Conservation (phyloP, 139 green algal species). For the Chlamydomonas urium region DNA sequence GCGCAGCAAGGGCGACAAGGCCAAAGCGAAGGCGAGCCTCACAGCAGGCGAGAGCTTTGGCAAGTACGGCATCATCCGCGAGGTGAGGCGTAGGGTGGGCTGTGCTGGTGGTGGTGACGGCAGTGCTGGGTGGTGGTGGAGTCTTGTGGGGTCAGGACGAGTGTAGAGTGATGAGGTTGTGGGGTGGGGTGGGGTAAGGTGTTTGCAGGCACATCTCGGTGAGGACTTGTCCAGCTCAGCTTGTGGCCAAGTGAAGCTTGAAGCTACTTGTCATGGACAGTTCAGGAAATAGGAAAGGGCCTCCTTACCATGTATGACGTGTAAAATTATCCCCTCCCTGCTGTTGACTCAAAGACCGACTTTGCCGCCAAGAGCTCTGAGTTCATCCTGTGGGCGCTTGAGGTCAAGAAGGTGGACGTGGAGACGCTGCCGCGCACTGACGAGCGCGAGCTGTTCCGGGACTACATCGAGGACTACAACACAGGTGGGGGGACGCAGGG, state of each 20-base stretch:
- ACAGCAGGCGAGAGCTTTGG: conserved; percentile 57
- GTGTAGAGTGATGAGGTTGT: too few relatives aligned
- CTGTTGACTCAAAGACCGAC: conserved; percentile 47
- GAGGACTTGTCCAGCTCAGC: too few relatives aligned
- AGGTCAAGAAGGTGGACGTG: conserved; percentile 70
- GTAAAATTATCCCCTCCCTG: background rate
- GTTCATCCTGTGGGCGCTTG: conserved; percentile 78
- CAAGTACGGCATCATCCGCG: conserved; percentile 74
- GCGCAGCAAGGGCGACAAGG: conserved; percentile 13
- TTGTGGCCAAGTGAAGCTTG: background rate
- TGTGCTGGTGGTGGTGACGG: too few relatives aligned
- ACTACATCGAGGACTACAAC: conserved; percentile 77
- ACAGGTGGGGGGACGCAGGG: conserved; percentile 42
- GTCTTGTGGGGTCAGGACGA: too few relatives aligned
- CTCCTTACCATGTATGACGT: background rate
- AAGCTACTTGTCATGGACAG: background rate
- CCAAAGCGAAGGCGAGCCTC: background rate
- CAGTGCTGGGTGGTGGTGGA: too few relatives aligned
- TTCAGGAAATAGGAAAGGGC: too few relatives aligned
- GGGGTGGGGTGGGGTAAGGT: too few relatives aligned
- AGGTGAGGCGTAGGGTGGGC: too few relatives aligned
- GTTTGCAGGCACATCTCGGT: too few relatives aligned
- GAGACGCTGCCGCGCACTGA: conserved; percentile 67
- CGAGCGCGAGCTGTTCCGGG: conserved; percentile 76
- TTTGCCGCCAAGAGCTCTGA: conserved; percentile 61